Evolutionary conservation across 2,329 filamentous ascomycete genomes (phyloP), one percentile per base, ranked within the genome.

Genomic region (Colletotrichum truncatum): DNA sequence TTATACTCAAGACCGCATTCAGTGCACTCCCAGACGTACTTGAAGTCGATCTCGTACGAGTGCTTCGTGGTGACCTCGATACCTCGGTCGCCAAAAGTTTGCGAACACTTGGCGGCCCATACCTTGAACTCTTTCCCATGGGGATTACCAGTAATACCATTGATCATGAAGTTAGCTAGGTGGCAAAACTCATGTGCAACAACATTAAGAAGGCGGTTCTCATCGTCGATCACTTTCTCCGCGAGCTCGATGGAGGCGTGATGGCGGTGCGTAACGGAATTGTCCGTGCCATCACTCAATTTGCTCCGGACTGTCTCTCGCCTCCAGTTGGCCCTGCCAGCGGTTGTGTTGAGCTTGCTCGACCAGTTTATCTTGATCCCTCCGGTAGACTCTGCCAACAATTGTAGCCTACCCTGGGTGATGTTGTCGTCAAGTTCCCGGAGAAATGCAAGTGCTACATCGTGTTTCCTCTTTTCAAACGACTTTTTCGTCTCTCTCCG

Each of bases 171-270:
- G 72, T 94, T 97, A 43, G 93, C 91, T 1, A 98, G 81, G 74
- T 99, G 96, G 76, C 96, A 98, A 81, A 96, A 98, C 73, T 99
- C 96, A 76, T 99, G 96, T 0, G 95, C 93, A n/a, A 98, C 80
- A 0, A 96, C 94, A 76, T 98, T 98, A 68, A 96, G 85, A 1
- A 98, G 85, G 3, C 93, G 88, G 63, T 91, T 78, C 70, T 92
- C 88, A 72, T 91, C 86, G 74, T 93, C 89, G 67, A 98, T 94
- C 48, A 98, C 90, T 75, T 97, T 97, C 58, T 93, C 89, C 0
- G 94, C 93, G 3, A 98, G 87, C 75, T 98, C 94, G 73, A 98
- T 97, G 14, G 84, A 88, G 9, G 93, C 93, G 75, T 95, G 89
- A 70, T 87, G 84, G 16, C 80, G 78, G 70, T 84, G 74, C 11